Evolutionary conservation across 805 yeast species (phyloP).

Genomic region (Starmerella stigmatis): DNA sequence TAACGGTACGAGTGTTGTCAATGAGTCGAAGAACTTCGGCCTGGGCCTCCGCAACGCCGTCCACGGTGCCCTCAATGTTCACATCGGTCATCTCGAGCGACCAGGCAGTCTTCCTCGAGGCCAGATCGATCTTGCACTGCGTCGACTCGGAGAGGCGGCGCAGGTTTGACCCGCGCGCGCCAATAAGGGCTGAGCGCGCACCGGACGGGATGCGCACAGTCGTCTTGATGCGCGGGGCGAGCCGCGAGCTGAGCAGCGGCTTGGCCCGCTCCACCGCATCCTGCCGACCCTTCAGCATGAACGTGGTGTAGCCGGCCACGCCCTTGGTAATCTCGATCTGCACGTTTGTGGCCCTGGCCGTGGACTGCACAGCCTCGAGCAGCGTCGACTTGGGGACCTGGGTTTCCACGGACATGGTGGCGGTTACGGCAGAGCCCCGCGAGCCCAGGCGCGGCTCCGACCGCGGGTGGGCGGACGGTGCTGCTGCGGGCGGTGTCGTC

Average conservation of each 20-base stretch:
- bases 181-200: slow-evolving; percentile 22
- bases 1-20: slow-evolving; percentile 8
- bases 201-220: slow-evolving; percentile 13
- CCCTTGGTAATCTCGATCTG: slow-evolving; percentile 18
- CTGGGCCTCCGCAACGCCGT: slow-evolving; percentile 1
- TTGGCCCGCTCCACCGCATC: slow-evolving; percentile 12
- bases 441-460: no score
- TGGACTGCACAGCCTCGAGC: slow-evolving; percentile 11
- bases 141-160: slow-evolving; percentile 10
- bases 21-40: slow-evolving; percentile 1
- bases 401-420: slow-evolving; percentile 7
- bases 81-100: slow-evolving; percentile 11
- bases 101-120: slow-evolving; percentile 6
- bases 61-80: slow-evolving; percentile 8
- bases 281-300: slow-evolving; percentile 19
- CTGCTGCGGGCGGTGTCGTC: neutral
- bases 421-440: neutral
- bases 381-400: slow-evolving; percentile 4
- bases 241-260: slow-evolving; percentile 9
- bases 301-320: slow-evolving; percentile 16
- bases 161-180: slow-evolving; percentile 20
- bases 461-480: no score
- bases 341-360: slow-evolving; percentile 8
- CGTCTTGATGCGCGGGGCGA: slow-evolving; percentile 14
- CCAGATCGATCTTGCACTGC: slow-evolving; percentile 14